Evolutionary conservation across 169 alveolate genomes (phyloP).

Genomic region (Hepatocystis sp.): DNA sequence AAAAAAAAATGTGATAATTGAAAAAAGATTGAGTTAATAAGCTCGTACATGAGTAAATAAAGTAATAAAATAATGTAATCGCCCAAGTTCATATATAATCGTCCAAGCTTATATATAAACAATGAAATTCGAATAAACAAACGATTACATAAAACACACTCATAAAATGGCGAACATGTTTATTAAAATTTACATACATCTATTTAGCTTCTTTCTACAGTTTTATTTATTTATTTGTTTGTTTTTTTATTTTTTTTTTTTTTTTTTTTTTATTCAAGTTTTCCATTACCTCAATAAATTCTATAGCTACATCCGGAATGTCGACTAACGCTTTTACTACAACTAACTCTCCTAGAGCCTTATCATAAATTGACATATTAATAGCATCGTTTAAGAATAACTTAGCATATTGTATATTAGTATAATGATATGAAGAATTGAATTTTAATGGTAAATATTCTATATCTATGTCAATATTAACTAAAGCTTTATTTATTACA

Average conservation of each 20-base stretch:
- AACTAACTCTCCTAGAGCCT: conserved; percentile 73
- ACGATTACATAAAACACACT: too few species aligned
- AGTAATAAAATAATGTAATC: too few species aligned
- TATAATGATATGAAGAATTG: conserved; percentile 51
- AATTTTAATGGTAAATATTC: conserved; percentile 68
- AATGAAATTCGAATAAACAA: too few species aligned
- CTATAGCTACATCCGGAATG: conserved; percentile 34
- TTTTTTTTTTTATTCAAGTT: neutral
- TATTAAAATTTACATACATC: too few species aligned
- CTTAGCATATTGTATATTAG: conserved; percentile 60
- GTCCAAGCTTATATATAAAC: too few species aligned
- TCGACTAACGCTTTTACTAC: conserved; percentile 75
- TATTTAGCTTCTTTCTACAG: too few species aligned
- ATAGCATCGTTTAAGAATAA: conserved; percentile 69
- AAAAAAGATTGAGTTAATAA: too few species aligned
- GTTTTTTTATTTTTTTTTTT: neutral
- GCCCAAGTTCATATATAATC: too few species aligned
- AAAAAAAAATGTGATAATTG: too few species aligned
- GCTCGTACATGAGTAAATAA: too few species aligned
- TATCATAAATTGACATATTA: conserved; percentile 63
- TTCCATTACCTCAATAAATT: conserved; percentile 45
- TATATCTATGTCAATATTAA: conserved; percentile 61
- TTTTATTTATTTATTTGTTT: too few species aligned
- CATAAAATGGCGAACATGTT: too few species aligned
- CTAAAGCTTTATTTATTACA: conserved; percentile 42